These are phyloP conservation scores for Neonothopanus nambi DNA, from an alignment of 1,284 basidiomycete species.

Conservation along the genomic window DNA sequence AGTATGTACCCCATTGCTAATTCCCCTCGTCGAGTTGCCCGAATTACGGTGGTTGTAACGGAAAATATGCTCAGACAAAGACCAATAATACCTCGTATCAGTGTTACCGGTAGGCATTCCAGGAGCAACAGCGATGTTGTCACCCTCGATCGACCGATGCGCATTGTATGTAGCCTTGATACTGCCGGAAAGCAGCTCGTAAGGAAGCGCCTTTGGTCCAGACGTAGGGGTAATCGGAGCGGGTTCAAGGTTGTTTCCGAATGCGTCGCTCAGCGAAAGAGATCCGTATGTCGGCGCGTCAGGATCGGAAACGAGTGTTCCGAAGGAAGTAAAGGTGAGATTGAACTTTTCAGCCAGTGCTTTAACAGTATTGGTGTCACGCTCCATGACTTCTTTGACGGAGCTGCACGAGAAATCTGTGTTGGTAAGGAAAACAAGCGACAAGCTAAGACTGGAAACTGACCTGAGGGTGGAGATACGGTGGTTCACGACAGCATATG, in stretches of 20 bases:
- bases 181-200: conserved; percentile 39
- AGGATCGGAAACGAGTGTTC: conserved; percentile 28
- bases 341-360: conserved; percentile 44
- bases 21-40: conserved; percentile 24
- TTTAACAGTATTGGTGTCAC: conserved; percentile 39
- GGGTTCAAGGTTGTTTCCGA: conserved; percentile 50
- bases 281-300: conserved; percentile 33
- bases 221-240: conserved; percentile 50
- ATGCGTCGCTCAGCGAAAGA: conserved; percentile 43
- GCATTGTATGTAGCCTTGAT: conserved; percentile 43
- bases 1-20: conserved; percentile 48
- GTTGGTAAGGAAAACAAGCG: neutral
- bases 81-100: conserved; percentile 50
- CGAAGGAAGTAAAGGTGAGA: conserved; percentile 47
- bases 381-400: conserved; percentile 39
- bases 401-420: conserved; percentile 30
- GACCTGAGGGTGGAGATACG: conserved; percentile 56
- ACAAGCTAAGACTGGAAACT: conserved; percentile 3
- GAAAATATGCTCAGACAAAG: conserved; percentile 44
- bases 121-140: conserved; percentile 19
- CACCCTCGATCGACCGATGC: conserved; percentile 27
- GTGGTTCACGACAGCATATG: conserved; percentile 58
- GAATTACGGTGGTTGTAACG: conserved; percentile 42
- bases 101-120: conserved; percentile 15
- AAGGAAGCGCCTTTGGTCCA: conserved; percentile 18